Conservation (phyloP, 805 yeast species). For the Cyberlindnera mycetangii region DNA sequence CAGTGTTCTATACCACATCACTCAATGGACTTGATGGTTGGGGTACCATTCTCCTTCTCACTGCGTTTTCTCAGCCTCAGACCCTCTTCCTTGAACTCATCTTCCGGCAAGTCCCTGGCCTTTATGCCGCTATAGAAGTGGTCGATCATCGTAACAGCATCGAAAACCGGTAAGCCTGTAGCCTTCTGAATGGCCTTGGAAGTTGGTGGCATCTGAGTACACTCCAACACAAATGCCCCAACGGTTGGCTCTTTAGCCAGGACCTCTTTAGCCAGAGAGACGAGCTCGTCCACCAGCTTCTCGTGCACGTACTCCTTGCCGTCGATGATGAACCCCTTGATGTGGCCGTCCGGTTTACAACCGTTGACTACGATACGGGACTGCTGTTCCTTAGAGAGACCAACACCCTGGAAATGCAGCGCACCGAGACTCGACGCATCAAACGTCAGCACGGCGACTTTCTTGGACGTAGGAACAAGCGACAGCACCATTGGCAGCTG, state of each 20-base stretch:
- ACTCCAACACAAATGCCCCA: slow-evolving; percentile 33
- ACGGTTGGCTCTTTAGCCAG: slow-evolving; percentile 23
- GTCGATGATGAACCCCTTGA: slow-evolving; percentile 27
- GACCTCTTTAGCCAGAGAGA: slow-evolving; percentile 23
- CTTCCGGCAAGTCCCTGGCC: slow-evolving; percentile 23
- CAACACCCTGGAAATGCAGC: slow-evolving; percentile 31
- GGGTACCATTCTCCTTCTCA: slow-evolving; percentile 23
- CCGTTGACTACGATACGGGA: slow-evolving; percentile 25
- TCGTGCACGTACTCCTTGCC: slow-evolving; percentile 28
- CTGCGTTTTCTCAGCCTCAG: slow-evolving; percentile 27
- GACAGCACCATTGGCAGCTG: slow-evolving; percentile 30
- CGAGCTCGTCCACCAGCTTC: slow-evolving; percentile 28
- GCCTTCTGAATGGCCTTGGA: slow-evolving; percentile 29
- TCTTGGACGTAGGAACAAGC: slow-evolving; percentile 22
- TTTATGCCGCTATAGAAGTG: slow-evolving; percentile 31
- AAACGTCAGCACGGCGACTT: slow-evolving; percentile 32
- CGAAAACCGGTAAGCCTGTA: slow-evolving; percentile 32
- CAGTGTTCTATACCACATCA: too few species aligned
- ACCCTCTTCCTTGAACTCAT: slow-evolving; percentile 24
- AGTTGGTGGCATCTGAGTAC: slow-evolving; percentile 37
- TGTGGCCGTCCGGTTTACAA: slow-evolving; percentile 22
- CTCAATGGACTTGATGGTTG: neutral
- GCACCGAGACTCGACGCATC: slow-evolving; percentile 26
- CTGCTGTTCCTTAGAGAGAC: slow-evolving; percentile 26
- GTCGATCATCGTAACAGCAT: slow-evolving; percentile 33